Conservation (phyloP, 1,139 yeast genomes). For the Zygosaccharomyces sapae region DNA sequence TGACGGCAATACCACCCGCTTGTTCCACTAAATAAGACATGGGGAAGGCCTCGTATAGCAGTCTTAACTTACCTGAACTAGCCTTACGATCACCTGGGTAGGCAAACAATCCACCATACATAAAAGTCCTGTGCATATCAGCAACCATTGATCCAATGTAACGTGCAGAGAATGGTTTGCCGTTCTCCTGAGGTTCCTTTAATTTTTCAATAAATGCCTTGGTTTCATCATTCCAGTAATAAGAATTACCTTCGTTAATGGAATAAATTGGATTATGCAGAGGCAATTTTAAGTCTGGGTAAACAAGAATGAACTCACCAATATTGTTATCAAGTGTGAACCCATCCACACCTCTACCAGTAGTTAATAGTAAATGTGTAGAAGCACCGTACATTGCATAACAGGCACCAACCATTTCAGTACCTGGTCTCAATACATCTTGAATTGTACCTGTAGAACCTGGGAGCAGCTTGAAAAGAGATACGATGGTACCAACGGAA, state of each 20-base stretch:
- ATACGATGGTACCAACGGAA: constrained; percentile 95
- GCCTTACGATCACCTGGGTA: constrained; percentile 92
- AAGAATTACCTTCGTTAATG: constrained; percentile 89
- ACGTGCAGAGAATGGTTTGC: constrained; percentile 89
- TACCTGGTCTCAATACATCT: constrained; percentile 87
- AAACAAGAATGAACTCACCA: constrained; percentile 93
- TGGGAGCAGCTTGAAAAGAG: constrained; percentile 72
- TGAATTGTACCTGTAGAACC: constrained; percentile 77
- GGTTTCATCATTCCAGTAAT: constrained; percentile 76
- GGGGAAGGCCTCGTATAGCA: constrained; percentile 95
- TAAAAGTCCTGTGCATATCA: constrained; percentile 92
- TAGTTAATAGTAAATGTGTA: constrained; percentile 89
- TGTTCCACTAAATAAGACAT: constrained; percentile 95
- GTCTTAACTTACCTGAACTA: constrained; percentile 84
- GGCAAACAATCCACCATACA: constrained; percentile 92
- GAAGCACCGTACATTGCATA: constrained; percentile 99
- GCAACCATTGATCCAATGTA: constrained; percentile 99
- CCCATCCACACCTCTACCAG: constrained; percentile 90
- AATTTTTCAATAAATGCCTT: constrained; percentile 65
- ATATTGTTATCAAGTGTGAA: constrained; percentile 88
- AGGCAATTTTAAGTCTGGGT: constrained; percentile 72
- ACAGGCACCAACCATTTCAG: constrained; percentile 96
- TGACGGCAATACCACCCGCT: constrained; percentile 92
- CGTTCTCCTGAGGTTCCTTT: constrained; percentile 67
- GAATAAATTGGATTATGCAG: constrained; percentile 71